Evolutionary conservation across 2,329 filamentous ascomycete genomes (phyloP), one percentile per base, ranked within the genome.

Genomic region (Escovopsis sp.): DNA sequence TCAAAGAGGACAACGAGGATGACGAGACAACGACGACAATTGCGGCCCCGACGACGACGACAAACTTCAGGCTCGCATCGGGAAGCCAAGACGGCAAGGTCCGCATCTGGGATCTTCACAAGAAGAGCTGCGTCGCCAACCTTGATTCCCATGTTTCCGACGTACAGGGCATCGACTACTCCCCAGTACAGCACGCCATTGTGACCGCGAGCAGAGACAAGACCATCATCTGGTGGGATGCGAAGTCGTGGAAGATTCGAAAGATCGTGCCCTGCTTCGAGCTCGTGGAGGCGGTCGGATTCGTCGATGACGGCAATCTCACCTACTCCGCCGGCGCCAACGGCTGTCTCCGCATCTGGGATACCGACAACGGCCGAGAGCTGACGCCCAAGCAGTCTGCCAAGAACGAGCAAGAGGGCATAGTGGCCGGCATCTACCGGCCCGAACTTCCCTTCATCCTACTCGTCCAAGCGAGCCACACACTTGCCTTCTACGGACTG

Each of bases 71-170:
- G 32, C 68, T 98, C 13, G 87, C 86, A 5, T 92, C 86, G 25
- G 90, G 88, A 42, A 86, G 82, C 41, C 92, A 98, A 56, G 88
- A 96, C 53, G 90, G 90, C 23, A 92, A 88, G 51, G 72, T 98
- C 35, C 71, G 83, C 15, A 72, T 98, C 16, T 98, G 87, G 83
- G 83, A 96, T 59, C 61, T 98, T 39, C 76, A 87, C 57, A 92
- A 84, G 60, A 73, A 83, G 37, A 82, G 72, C 43, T 77, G 78
- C 39, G 66, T 84, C 16, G 81, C 83, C 15, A 76, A 77, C 14
- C 65, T 94, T 23, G 86, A 96, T 41, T 90, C 86, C 1, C 92
- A 98, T 53, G 86, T 94, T 16, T 96, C 90, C 9, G 83, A 96
- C 45, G 83, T 98, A n/a, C 78, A 86, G 45, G 77, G 76, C 35